Conservation (phyloP, 768 basidiomycete genomes). For the Neoboletus brunneissimus region DNA sequence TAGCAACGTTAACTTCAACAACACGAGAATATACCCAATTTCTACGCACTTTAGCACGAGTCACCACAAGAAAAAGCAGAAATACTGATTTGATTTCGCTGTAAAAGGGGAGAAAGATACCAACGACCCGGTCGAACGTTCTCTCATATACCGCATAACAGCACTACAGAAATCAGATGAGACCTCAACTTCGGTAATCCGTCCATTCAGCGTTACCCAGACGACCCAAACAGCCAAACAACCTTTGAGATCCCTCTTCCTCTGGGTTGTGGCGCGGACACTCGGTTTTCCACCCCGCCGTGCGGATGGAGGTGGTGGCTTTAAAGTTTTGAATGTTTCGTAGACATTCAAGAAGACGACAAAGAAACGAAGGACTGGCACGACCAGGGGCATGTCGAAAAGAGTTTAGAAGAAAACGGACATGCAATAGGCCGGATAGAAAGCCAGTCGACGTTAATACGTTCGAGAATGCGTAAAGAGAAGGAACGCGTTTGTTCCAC, state of each 20-base stretch:
- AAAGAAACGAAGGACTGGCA: slow-evolving; percentile 61
- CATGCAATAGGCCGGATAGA: slow-evolving; percentile 6
- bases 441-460: neutral
- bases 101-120: slow-evolving; percentile 79
- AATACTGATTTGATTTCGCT: slow-evolving; percentile 74
- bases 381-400: slow-evolving; percentile 60
- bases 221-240: slow-evolving; percentile 82
- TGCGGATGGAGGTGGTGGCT: slow-evolving; percentile 53
- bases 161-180: slow-evolving; percentile 42
- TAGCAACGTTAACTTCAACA: slow-evolving; percentile 10
- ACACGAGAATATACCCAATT: neutral
- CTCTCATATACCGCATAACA: slow-evolving; percentile 69
- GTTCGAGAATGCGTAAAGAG: neutral
- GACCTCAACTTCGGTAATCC: slow-evolving; percentile 5
- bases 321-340: slow-evolving; percentile 82
- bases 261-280: slow-evolving; percentile 61
- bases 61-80: slow-evolving; percentile 71
- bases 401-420: slow-evolving; percentile 4
- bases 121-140: slow-evolving; percentile 58
- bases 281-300: slow-evolving; percentile 57
- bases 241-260: slow-evolving; percentile 86
- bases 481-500: slow-evolving; percentile 8
- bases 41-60: slow-evolving; percentile 64
- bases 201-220: slow-evolving; percentile 54
- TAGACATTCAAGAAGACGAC: slow-evolving; percentile 79